These are phyloP conservation scores for Madurella mycetomatis DNA, from an alignment of 2,329 filamentous ascomycete genomes.

Conservation along the genomic window DNA sequence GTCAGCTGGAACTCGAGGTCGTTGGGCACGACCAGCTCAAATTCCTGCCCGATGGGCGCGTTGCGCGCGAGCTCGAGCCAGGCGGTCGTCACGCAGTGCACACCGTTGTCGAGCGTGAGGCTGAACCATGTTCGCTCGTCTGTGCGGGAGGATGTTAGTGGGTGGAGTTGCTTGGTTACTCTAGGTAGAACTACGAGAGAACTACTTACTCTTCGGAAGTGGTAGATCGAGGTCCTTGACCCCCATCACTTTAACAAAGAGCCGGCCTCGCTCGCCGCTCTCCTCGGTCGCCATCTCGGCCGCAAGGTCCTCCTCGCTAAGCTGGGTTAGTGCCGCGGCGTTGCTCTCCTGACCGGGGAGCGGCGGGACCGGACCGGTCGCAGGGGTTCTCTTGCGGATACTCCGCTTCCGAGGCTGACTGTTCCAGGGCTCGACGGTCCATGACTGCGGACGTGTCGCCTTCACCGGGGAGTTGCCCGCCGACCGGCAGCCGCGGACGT, in stretches of 20 bases:
- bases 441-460: slow-evolving; percentile 78
- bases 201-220: slow-evolving; percentile 75
- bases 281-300: slow-evolving; percentile 62
- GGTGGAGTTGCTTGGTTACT: not conserved
- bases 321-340: slow-evolving; percentile 58
- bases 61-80: slow-evolving; percentile 90
- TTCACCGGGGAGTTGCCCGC: slow-evolving; percentile 67
- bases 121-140: slow-evolving; percentile 92
- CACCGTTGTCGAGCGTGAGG: slow-evolving; percentile 93
- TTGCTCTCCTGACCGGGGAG: slow-evolving; percentile 86
- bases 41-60: slow-evolving; percentile 94
- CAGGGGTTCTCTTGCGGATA: slow-evolving; percentile 53
- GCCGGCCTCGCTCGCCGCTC: slow-evolving; percentile 76
- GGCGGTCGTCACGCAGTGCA: slow-evolving; percentile 94
- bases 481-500: slow-evolving; percentile 51
- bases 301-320: slow-evolving; percentile 63
- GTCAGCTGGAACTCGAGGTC: slow-evolving; percentile 99
- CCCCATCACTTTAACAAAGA: slow-evolving; percentile 98
- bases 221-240: slow-evolving; percentile 94
- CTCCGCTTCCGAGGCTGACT: slow-evolving; percentile 65
- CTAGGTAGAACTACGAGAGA: not conserved
- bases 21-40: slow-evolving; percentile 93
- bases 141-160: slow-evolving; percentile 34
- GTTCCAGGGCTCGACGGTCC: slow-evolving; percentile 98
- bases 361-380: slow-evolving; percentile 67